phyloP scores from a whole-genome alignment of 208 protist species.

The Leishmania martiniquensis region DNA sequence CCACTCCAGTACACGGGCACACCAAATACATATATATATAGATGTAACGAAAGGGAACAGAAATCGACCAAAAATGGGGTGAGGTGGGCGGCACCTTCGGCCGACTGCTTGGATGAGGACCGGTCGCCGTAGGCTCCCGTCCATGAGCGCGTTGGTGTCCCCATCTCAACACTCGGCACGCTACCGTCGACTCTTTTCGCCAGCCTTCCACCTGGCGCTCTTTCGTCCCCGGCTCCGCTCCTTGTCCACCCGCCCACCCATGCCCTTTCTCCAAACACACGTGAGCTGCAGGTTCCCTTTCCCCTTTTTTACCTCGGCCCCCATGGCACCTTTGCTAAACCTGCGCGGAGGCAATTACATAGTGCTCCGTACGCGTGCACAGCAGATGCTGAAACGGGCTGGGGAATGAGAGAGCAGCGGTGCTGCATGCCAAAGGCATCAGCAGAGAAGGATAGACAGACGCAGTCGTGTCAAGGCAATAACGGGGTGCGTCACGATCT shows the following conservation, averaged over 20 bases:
- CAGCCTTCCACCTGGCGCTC: not conserved
- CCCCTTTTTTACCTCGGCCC: not conserved
- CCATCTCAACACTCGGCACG: not conserved
- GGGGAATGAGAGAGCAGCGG: not conserved
- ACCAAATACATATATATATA: too few species aligned
- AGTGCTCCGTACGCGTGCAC: not conserved
- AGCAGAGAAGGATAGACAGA: not conserved
- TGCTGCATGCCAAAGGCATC: not conserved
- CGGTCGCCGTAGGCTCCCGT: too few species aligned
- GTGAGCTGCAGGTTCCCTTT: not conserved
- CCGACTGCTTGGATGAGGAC: too few species aligned
- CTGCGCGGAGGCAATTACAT: not conserved
- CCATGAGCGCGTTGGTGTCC: not conserved
- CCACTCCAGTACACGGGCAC: too few species aligned
- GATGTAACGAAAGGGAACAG: slow-evolving; percentile 11
- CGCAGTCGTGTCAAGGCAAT: not conserved
- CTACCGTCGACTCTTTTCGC: not conserved
- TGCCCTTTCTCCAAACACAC: not conserved
- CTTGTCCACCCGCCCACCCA: not conserved
- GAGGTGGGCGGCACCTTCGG: too few species aligned
- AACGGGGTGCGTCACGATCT: too few species aligned
- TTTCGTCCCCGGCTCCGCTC: not conserved
- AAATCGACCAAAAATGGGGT: too few species aligned
- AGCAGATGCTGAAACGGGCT: not conserved
- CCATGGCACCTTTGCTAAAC: not conserved